Percentiles rank a stretch among this genome's conserved stretches.
phyloP scores from a whole-genome alignment of 306 rosid species.

The Rosa lucieae region DNA sequence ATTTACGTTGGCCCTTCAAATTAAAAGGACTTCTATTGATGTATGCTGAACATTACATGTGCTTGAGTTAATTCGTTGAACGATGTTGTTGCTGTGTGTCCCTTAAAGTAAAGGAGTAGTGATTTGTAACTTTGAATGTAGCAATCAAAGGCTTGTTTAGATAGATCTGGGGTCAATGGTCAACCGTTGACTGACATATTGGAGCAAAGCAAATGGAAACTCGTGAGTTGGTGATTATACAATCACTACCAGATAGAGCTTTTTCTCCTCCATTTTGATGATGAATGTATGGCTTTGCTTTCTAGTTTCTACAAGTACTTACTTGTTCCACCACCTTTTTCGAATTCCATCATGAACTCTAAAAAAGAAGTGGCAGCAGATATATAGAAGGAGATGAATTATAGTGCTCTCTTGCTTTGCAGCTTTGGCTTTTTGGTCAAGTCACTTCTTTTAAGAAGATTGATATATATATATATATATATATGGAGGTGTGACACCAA shows the following conservation, averaged over 20 bases:
- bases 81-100: not conserved
- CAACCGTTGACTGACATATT: not conserved
- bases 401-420: constrained; percentile 7
- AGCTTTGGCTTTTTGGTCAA: constrained; percentile 41
- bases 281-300: not conserved
- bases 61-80: not conserved
- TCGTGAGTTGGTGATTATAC: not conserved
- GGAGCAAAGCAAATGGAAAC: constrained; percentile 5
- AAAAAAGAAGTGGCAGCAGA: constrained; percentile 14
- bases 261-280: not conserved
- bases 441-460: constrained; percentile 68
- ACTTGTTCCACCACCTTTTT: constrained; percentile 13
- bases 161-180: not conserved
- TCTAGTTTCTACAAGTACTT: not conserved
- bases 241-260: not conserved
- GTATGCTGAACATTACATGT: not conserved
- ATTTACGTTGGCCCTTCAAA: not conserved
- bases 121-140: not conserved
- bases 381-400: constrained; percentile 2
- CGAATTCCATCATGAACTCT: constrained; percentile 15
- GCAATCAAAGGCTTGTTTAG: not conserved
- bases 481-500: constrained; percentile 23
- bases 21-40: not conserved
- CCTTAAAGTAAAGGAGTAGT: not conserved
- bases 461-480: not conserved